phyloP scores from a whole-genome alignment of 108 stramenopile genomes.

The Pseudonitzschia pungens region DNA sequence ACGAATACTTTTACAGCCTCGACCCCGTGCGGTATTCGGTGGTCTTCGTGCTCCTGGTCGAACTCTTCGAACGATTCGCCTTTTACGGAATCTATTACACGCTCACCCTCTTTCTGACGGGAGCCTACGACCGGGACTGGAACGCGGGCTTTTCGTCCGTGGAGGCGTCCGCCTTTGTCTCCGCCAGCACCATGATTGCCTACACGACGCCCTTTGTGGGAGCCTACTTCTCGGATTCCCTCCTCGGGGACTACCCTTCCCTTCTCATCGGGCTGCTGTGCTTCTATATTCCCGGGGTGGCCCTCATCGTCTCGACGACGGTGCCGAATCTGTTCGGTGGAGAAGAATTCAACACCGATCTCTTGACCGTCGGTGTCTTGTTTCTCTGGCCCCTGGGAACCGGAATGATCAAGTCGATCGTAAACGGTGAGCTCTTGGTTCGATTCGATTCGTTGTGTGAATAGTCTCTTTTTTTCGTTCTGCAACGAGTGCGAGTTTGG shows the following conservation, averaged over 20 bases:
- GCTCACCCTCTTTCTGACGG: slow-evolving; percentile 66
- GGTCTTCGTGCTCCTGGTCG: slow-evolving; percentile 60
- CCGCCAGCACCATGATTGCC: slow-evolving; percentile 73
- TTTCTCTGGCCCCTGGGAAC: slow-evolving; percentile 72
- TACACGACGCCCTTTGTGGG: slow-evolving; percentile 81
- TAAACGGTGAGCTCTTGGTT: slow-evolving; percentile 41
- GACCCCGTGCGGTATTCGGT: slow-evolving; percentile 61
- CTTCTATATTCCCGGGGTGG: slow-evolving; percentile 72
- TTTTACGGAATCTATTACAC: slow-evolving; percentile 80
- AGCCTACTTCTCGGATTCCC: slow-evolving; percentile 63
- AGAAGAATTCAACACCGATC: slow-evolving; percentile 39
- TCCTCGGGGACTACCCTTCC: slow-evolving; percentile 66
- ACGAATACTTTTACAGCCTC: slow-evolving; percentile 47
- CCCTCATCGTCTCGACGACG: slow-evolving; percentile 67
- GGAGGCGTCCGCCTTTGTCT: slow-evolving; percentile 55
- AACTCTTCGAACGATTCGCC: slow-evolving; percentile 68
- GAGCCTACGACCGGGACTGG: slow-evolving; percentile 70
- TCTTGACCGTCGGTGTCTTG: slow-evolving; percentile 47
- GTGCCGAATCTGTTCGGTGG: slow-evolving; percentile 57
- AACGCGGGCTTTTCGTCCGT: slow-evolving; percentile 65
- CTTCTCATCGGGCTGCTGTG: slow-evolving; percentile 54
- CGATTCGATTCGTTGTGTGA: background rate
- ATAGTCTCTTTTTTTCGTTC: too few species aligned
- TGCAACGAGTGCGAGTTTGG: too few species aligned
- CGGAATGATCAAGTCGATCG: slow-evolving; percentile 71